phyloP scores from a whole-genome alignment of 164 flowering plant species.

The Vitis rotundifolia region DNA sequence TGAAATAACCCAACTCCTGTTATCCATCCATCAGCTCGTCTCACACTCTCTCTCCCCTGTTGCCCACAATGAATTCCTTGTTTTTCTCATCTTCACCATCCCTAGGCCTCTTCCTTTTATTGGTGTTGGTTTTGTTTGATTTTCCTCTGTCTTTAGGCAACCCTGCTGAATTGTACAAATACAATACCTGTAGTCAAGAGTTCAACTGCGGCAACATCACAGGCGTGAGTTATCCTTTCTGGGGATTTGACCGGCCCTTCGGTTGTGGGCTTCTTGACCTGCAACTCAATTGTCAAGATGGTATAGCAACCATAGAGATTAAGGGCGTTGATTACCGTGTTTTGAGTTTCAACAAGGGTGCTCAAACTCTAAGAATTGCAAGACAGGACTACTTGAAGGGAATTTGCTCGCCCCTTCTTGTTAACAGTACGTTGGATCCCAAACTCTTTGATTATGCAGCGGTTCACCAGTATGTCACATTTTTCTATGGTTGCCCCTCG shows the following conservation, averaged over 20 bases:
- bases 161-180: background rate
- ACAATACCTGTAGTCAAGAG: slow-evolving; percentile 5
- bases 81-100: background rate
- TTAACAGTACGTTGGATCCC: background rate
- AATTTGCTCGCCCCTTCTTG: background rate
- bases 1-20: too few relatives aligned
- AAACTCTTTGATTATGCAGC: background rate
- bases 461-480: background rate
- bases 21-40: too few relatives aligned
- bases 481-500: background rate
- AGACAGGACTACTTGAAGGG: background rate
- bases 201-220: slow-evolving; percentile 8
- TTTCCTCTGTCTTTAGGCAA: background rate
- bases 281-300: too few relatives aligned
- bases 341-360: too few relatives aligned
- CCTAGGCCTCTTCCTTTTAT: background rate
- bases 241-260: too few relatives aligned
- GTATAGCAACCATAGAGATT: too few relatives aligned
- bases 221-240: slow-evolving; percentile 15
- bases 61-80: background rate
- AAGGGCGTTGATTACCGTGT: too few relatives aligned
- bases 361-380: too few relatives aligned
- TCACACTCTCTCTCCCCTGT: too few relatives aligned
- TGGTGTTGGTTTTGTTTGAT: background rate
- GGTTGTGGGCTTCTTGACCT: too few relatives aligned